Base-by-base conservation (phyloP, 2,329 filamentous ascomycete species). In the Hymenoscyphus fraxineus region DNA sequence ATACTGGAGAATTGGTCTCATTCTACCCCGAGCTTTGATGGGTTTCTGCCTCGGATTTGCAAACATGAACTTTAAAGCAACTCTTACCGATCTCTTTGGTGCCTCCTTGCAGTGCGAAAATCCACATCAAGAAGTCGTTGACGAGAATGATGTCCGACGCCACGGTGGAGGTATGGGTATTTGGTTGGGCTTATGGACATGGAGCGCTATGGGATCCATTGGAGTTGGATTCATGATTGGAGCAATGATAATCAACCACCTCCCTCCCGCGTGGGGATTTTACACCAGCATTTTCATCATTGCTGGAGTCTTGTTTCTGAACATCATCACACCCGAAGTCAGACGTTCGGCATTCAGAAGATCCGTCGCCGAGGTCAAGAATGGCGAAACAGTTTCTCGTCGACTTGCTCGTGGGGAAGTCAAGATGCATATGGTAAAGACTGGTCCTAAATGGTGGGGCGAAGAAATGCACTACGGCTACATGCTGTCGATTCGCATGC, bases 121-220 rank as follows among this genome's bases (percentile, higher is more conserved):
- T 59, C 89, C 90, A 1, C 89, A 92, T 71, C 87, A 91, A 76
- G 90, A 92, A 72, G 78, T 89, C 22, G 87, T 89, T 1, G 83
- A 88, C 64, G 77, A 82, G 13, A 85, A 85, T 69, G 90, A 93
- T 74, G 84, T 90, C 19, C 84, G 90, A 62, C 82, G 90, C 51
- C 88, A 92, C 72, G 91, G 91, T 7, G 89, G 90, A 13, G 90
- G 91, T 0, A 88, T 93, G 79, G 91, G 91, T 0, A 79, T 90
- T n/a, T 93, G 90, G 91, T 80, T 92, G 10, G 88, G 89, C 1
- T 81, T 90, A 62, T 93, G 90, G 89, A 88, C 88, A 0, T 93
- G 88, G 86, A 91, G 88, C 73, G 90, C 85, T 76, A 86, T 91
- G 70, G 88, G 87, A 6, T 91, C 89, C 27, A 80, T 93, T 27